Evolutionary conservation across 495 filamentous ascomycete species (phyloP), one percentile per base, ranked within the genome.

Genomic region (Penicillium canariense): DNA sequence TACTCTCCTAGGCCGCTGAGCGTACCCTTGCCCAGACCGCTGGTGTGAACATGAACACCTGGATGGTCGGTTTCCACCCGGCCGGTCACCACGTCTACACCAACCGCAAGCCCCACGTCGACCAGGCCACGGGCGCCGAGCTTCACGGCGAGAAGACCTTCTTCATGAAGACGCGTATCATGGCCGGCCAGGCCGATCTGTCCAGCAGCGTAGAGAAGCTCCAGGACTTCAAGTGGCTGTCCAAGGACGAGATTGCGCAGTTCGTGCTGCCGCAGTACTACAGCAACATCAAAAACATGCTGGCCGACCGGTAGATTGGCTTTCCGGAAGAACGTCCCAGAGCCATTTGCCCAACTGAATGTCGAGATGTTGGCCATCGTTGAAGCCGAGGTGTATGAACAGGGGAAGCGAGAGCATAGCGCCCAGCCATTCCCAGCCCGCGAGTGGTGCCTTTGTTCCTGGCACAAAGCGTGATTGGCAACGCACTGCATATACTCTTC

Each of bases 21-120:
- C 84, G 91, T 44, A 83, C 87, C 54, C 79, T 97, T 5, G 69
- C 81, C 39, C 82, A 91, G 58, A 75, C 90, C 11, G 90, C 83
- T 11, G 94, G 94, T 54, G 70, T 87, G 26, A 96, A 99, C 79
- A 97, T 99, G 93, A 97, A 97, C 77, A 97, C 91, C 53, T 99
- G 95, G 92, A 81, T 97, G 61, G 88, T 97, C 54, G 94, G 93
- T 54, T 89, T 87, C 62, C 88, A 87, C 58, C 94, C 94, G 14
- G 82, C 96, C 43, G 92, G 91, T 9, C 90, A 97, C 73, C 69
- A 87, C 67, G 71, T 85, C 48, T 69, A 72, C 65, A 73, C 76
- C 56, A 76, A 71, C 61, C 59, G 57, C 34, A 65, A 68, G 11
- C 73, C 72, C 36, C 61, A 62, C 20, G 38, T 60, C 31, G 60